Conservation (phyloP, 805 yeast genomes). For the Cyberlindnera misumaiensis region DNA sequence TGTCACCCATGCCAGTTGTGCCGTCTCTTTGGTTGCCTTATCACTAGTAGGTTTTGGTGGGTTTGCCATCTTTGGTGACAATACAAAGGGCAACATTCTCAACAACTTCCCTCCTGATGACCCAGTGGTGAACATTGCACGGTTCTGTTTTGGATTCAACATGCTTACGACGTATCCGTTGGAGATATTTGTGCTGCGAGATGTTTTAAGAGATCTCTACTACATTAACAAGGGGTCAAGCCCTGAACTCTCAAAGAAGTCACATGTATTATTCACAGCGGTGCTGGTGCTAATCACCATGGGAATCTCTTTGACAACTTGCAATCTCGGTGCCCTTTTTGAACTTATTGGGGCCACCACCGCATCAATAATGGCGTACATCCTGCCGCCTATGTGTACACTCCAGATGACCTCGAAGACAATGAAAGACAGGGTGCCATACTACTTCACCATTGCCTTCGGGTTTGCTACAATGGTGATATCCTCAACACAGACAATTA, state of each 20-base stretch:
- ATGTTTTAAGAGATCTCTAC: conserved; percentile 65
- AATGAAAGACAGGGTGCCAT: conserved; percentile 42
- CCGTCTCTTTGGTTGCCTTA: conserved; percentile 74
- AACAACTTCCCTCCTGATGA: conserved; percentile 82
- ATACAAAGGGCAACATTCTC: conserved; percentile 79
- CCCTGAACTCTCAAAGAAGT: conserved; percentile 35
- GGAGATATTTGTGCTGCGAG: conserved; percentile 86
- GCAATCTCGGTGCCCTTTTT: conserved; percentile 82
- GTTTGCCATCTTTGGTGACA: conserved; percentile 62
- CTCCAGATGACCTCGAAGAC: conserved; percentile 53
- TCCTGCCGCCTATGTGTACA: conserved; percentile 82
- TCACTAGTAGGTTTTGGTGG: conserved; percentile 76
- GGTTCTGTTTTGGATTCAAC: conserved; percentile 86
- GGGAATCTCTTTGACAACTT: conserved; percentile 70
- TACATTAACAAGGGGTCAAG: conserved; percentile 31
- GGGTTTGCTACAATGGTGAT: conserved; percentile 74
- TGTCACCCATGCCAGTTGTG: conserved; percentile 79
- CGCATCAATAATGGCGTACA: conserved; percentile 88
- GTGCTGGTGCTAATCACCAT: conserved; percentile 60
- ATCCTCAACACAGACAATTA: conserved; percentile 70
- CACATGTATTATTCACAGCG: conserved; percentile 62
- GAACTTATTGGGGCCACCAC: conserved; percentile 91
- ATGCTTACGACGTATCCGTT: conserved; percentile 90
- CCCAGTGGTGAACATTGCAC: conserved; percentile 71
- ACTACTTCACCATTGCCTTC: conserved; percentile 55